phyloP scores from a whole-genome alignment of 2,329 filamentous ascomycete species.

The Aureobasidium melanogenum region DNA sequence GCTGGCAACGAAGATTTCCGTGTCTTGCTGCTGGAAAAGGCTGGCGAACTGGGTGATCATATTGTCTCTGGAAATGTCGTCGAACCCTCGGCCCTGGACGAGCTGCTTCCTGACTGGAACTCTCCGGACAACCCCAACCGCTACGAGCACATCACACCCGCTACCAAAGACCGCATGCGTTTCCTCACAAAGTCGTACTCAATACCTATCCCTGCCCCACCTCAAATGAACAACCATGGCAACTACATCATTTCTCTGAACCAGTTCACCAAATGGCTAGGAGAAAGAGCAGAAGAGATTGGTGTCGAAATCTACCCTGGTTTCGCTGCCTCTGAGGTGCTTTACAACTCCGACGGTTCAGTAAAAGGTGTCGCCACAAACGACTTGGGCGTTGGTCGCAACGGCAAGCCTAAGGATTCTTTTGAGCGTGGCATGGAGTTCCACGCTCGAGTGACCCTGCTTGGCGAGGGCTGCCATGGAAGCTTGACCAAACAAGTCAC shows the following conservation, averaged over 20 bases:
- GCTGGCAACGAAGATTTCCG: slow-evolving; percentile 94
- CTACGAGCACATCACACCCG: slow-evolving; percentile 81
- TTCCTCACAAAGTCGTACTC: slow-evolving; percentile 77
- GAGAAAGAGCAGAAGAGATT: slow-evolving; percentile 89
- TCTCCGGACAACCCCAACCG: slow-evolving; percentile 77
- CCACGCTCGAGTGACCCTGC: slow-evolving; percentile 81
- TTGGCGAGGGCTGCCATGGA: slow-evolving; percentile 92
- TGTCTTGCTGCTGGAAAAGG: slow-evolving; percentile 88
- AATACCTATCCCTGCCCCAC: slow-evolving; percentile 76
- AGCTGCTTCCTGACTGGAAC: slow-evolving; percentile 90
- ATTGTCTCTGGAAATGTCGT: slow-evolving; percentile 95
- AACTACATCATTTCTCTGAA: slow-evolving; percentile 97
- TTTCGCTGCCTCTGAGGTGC: slow-evolving; percentile 85
- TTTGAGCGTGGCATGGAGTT: slow-evolving; percentile 99
- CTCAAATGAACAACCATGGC: slow-evolving; percentile 96
- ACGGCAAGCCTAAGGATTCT: slow-evolving; percentile 76
- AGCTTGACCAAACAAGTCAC: slow-evolving; percentile 91
- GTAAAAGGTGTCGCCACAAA: slow-evolving; percentile 95
- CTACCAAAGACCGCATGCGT: slow-evolving; percentile 78
- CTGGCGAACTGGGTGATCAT: slow-evolving; percentile 87
- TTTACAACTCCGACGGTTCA: slow-evolving; percentile 78
- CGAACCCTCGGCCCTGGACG: slow-evolving; percentile 77
- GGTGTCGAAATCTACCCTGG: slow-evolving; percentile 95
- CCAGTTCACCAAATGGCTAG: slow-evolving; percentile 91
- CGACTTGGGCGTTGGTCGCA: slow-evolving; percentile 74